These are phyloP conservation scores for Coleophoma cylindrospora DNA, from an alignment of 2,329 filamentous ascomycete genomes.

Conservation along the genomic window DNA sequence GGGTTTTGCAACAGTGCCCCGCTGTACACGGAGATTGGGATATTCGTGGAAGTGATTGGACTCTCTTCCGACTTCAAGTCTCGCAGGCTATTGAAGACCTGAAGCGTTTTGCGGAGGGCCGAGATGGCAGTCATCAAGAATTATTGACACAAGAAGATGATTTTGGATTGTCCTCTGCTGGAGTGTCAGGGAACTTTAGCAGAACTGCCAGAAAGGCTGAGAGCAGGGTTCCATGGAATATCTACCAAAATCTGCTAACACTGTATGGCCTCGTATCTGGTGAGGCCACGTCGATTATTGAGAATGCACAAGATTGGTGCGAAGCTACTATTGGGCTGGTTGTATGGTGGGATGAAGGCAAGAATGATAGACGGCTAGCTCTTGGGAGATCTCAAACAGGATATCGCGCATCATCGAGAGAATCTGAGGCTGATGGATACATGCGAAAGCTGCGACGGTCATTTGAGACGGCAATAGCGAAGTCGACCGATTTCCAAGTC, in stretches of 20 bases:
- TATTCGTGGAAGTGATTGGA: constrained; percentile 76
- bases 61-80: constrained; percentile 72
- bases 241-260: constrained; percentile 79
- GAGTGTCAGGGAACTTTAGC: constrained; percentile 55
- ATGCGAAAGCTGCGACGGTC: constrained; percentile 66
- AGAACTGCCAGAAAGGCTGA: constrained; percentile 69
- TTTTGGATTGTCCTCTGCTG: constrained; percentile 35
- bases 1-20: constrained; percentile 70
- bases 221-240: constrained; percentile 81
- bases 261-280: constrained; percentile 81
- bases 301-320: constrained; percentile 82
- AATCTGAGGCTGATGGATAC: constrained; percentile 57
- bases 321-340: constrained; percentile 81
- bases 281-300: constrained; percentile 67
- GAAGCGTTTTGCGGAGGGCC: constrained; percentile 73
- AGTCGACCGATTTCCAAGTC: constrained; percentile 67
- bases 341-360: constrained; percentile 89
- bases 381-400: constrained; percentile 17
- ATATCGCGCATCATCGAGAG: constrained; percentile 31
- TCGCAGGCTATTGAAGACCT: constrained; percentile 65
- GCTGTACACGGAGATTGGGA: constrained; percentile 72
- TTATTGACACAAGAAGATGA: constrained; percentile 33
- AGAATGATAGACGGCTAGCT: constrained; percentile 37
- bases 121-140: constrained; percentile 38
- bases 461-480: constrained; percentile 60